Evolutionary conservation across 164 flowering plant species (phyloP).

Genomic region (Saururus chinensis): DNA sequence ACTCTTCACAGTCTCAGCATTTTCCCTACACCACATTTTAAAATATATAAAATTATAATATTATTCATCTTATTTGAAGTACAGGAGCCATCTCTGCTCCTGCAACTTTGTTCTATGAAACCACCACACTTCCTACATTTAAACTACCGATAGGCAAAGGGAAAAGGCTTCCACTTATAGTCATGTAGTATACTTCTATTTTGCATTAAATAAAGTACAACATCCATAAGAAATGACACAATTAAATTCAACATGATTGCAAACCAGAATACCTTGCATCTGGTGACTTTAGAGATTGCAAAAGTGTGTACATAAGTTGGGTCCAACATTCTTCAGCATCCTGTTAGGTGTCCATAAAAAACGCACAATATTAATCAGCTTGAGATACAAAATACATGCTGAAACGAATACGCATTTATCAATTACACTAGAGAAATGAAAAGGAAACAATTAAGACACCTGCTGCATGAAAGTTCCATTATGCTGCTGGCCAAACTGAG

Average conservation of each 20-base stretch:
- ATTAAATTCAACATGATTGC: background rate
- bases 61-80: background rate
- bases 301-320: constrained; percentile 77
- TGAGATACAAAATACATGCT: background rate
- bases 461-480: constrained; percentile 90
- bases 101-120: background rate
- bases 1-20: constrained; percentile 48
- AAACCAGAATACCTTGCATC: constrained; percentile 55
- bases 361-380: background rate
- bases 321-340: constrained; percentile 99
- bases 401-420: too few relatives aligned
- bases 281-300: constrained; percentile 60
- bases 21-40: constrained; percentile 45
- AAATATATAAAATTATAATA: background rate
- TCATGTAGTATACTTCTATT: background rate
- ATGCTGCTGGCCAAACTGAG: constrained; percentile 90
- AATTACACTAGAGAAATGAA: too few relatives aligned
- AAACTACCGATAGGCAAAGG: too few relatives aligned
- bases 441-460: constrained; percentile 26
- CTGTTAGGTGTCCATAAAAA: constrained; percentile 27
- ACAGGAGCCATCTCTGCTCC: background rate
- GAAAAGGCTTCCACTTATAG: too few relatives aligned
- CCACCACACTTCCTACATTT: background rate
- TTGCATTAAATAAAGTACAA: background rate
- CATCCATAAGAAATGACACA: background rate